phyloP scores from a whole-genome alignment of 768 basidiomycete genomes.

The Pleurotus giganteus region DNA sequence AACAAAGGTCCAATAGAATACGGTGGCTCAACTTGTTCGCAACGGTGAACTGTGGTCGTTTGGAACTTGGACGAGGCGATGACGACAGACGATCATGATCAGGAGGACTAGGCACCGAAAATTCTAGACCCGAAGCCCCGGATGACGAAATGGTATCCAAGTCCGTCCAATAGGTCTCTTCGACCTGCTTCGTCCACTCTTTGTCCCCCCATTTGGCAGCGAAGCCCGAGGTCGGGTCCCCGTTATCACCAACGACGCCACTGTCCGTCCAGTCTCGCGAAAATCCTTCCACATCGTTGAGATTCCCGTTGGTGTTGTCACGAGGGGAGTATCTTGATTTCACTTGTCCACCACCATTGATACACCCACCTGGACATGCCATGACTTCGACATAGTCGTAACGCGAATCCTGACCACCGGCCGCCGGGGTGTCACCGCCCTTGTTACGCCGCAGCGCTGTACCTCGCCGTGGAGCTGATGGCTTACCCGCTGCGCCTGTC shows the following conservation, averaged over 20 bases:
- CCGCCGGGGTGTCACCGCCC: conserved; percentile 18
- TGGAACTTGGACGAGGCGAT: conserved; percentile 1
- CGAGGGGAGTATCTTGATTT: conserved; percentile 28
- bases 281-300: conserved; percentile 61
- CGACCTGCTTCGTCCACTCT: conserved; percentile 80
- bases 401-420: conserved; percentile 33
- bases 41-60: not conserved
- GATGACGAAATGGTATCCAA: conserved; percentile 20
- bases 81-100: conserved; percentile 11
- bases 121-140: conserved; percentile 1
- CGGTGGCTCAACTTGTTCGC: conserved; percentile 6
- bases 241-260: conserved; percentile 39
- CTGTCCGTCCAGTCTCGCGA: conserved; percentile 57
- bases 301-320: conserved; percentile 11
- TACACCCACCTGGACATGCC: conserved; percentile 98
- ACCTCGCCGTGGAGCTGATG: conserved; percentile 28
- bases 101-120: conserved; percentile 9
- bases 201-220: conserved; percentile 75
- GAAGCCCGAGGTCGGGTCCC: conserved; percentile 22
- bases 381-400: conserved; percentile 97
- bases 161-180: conserved; percentile 76
- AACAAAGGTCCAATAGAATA: conserved; percentile 4
- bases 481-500: conserved; percentile 62
- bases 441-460: conserved; percentile 26
- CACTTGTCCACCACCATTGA: conserved; percentile 94